Evolutionary conservation across 305 asterid genomes (phyloP).

Genomic region (Fraxinus floribunda): DNA sequence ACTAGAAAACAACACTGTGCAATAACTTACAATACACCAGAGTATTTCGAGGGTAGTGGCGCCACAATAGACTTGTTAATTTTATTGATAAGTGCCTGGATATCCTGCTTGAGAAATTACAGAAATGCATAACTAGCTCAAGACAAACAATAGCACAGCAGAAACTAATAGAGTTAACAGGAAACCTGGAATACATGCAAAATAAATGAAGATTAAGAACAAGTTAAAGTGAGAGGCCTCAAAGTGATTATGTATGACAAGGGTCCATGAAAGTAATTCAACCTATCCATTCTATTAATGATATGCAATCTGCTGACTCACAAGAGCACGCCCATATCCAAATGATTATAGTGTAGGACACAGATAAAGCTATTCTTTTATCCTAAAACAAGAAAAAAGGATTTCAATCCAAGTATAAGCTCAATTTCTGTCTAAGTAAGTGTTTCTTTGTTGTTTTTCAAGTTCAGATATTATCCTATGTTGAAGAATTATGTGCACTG

Average conservation of each 20-base stretch:
- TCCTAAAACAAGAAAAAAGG: background rate
- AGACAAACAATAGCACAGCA: conserved; percentile 20
- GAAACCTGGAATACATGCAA: background rate
- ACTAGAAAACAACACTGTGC: conserved; percentile 7
- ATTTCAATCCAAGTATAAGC: background rate
- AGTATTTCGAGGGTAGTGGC: conserved; percentile 76
- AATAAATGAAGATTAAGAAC: conserved; percentile 12
- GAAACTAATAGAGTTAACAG: conserved; percentile 20
- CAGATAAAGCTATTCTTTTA: background rate
- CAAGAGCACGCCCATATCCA: background rate
- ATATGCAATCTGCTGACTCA: background rate
- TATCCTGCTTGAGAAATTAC: conserved; percentile 57
- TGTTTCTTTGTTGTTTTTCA: background rate
- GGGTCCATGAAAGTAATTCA: conserved; percentile 4
- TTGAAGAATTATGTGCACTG: background rate
- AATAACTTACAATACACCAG: conserved; percentile 75
- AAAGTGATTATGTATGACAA: conserved; percentile 15
- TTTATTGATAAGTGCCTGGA: conserved; percentile 92
- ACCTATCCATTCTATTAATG: background rate
- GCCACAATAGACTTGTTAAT: conserved; percentile 89
- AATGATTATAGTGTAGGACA: background rate
- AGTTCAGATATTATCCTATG: background rate
- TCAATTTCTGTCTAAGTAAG: background rate
- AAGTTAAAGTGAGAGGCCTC: conserved; percentile 18
- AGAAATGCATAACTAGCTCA: conserved; percentile 24